Evolutionary conservation across 106 monocot genomes (phyloP).

Genomic region (Apostasia ramifera): DNA sequence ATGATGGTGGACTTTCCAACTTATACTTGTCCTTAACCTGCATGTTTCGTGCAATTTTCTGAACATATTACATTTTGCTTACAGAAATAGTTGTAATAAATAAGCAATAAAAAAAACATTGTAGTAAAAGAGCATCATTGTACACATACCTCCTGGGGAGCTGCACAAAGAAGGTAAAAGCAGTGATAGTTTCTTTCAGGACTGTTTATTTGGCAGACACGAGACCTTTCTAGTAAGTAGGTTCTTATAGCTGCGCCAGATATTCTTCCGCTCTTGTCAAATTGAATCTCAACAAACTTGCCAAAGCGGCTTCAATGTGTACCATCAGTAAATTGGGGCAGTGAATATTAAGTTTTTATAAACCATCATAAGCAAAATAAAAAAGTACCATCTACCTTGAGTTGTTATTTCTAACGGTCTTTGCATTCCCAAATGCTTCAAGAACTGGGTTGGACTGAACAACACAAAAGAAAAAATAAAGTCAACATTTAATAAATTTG

Average conservation of each 20-base stretch:
- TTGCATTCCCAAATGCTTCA: conserved; percentile 77
- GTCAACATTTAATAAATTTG: background rate
- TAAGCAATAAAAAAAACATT: background rate
- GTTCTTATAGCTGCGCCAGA: conserved; percentile 66
- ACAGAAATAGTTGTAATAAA: background rate
- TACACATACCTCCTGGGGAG: conserved; percentile 36
- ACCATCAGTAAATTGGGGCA: conserved; percentile 9
- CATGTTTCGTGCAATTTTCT: conserved; percentile 1
- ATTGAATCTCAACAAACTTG: conserved; percentile 73
- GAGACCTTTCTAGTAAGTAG: conserved; percentile 56
- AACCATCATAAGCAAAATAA: background rate
- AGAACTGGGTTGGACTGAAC: conserved; percentile 61
- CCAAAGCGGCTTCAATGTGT: conserved; percentile 47
- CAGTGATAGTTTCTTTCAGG: conserved; percentile 65
- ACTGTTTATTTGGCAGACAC: conserved; percentile 55
- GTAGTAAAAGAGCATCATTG: conserved; percentile 1
- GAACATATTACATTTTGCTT: background rate
- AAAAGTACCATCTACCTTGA: conserved; percentile 31
- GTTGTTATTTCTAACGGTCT: conserved; percentile 60
- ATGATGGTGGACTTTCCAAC: conserved; percentile 33
- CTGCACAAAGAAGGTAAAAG: conserved; percentile 60
- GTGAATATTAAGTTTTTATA: background rate
- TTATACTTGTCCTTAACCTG: conserved; percentile 47
- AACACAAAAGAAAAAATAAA: background rate
- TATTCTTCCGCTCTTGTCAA: conserved; percentile 54